Evolutionary conservation across 352 stramenopile genomes (phyloP).

Genomic region (Paralagenidium karlingii): DNA sequence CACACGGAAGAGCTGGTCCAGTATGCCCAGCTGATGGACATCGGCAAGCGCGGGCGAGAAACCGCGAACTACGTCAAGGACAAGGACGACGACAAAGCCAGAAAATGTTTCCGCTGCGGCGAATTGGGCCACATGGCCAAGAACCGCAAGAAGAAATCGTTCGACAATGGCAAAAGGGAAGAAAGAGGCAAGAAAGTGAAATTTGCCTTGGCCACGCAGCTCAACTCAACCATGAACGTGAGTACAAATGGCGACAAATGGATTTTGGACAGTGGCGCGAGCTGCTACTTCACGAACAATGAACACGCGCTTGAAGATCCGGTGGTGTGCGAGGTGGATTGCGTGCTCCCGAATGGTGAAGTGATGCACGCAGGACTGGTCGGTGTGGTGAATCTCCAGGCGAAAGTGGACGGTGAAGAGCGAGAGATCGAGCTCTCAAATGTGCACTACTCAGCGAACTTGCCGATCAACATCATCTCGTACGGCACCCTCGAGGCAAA

Average conservation of each 20-base stretch:
- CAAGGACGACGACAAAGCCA: background rate
- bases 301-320: background rate
- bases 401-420: background rate
- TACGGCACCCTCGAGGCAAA: background rate
- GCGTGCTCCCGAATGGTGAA: background rate
- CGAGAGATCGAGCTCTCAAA: background rate
- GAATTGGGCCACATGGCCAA: background rate
- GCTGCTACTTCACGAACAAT: background rate
- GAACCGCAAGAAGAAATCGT: background rate
- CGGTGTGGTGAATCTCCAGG: background rate
- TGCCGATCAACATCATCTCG: background rate
- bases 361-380: background rate
- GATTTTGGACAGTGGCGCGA: constrained; percentile 1
- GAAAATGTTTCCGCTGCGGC: background rate
- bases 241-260: background rate
- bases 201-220: background rate
- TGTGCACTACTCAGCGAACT: background rate
- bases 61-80: background rate
- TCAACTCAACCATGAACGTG: background rate
- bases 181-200: background rate
- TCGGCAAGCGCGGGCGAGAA: background rate
- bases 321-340: background rate
- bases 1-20: constrained; percentile 1
- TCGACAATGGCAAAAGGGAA: too few relatives aligned
- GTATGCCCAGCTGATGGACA: background rate